Conservation (phyloP, 768 basidiomycete species). For the Boletales sp. region DNA sequence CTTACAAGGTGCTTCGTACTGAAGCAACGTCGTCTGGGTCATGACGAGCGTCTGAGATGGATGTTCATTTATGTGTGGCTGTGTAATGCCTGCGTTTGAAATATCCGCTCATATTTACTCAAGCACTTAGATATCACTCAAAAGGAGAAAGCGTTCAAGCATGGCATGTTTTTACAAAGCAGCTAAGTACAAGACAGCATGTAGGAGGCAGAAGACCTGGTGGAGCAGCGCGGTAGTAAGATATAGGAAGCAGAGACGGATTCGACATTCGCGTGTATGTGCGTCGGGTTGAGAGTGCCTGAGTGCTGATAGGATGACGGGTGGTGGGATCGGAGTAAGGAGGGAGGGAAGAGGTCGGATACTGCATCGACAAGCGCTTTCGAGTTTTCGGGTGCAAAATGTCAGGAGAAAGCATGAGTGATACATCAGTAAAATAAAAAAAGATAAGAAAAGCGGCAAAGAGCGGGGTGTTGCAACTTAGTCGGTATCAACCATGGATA, state of each 20-base stretch:
- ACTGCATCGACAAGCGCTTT: slow-evolving; percentile 22
- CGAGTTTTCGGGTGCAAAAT: slow-evolving; percentile 22
- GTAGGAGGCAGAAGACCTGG: slow-evolving; percentile 16
- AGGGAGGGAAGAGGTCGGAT: slow-evolving; percentile 11
- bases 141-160: slow-evolving; percentile 5
- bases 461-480: slow-evolving; percentile 26
- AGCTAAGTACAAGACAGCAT: slow-evolving; percentile 29
- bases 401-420: slow-evolving; percentile 24
- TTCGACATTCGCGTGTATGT: slow-evolving; percentile 14
- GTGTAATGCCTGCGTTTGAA: background rate
- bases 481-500: slow-evolving; percentile 82
- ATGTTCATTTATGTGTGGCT: slow-evolving; percentile 23
- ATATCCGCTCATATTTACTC: background rate
- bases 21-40: slow-evolving; percentile 69
- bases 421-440: slow-evolving; percentile 31
- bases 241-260: slow-evolving; percentile 14
- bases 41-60: slow-evolving; percentile 32
- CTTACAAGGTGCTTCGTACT: slow-evolving; percentile 87
- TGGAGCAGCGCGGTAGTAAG: slow-evolving; percentile 19
- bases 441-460: slow-evolving; percentile 21
- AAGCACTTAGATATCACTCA: background rate
- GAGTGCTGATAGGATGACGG: slow-evolving; percentile 11
- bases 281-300: slow-evolving; percentile 22
- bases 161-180: slow-evolving; percentile 21
- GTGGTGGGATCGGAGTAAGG: slow-evolving; percentile 8